Percentiles rank a stretch among this genome's conserved stretches.
Evolutionary conservation across 163 green algal species (phyloP).

Genomic region (Volvox carteri): DNA sequence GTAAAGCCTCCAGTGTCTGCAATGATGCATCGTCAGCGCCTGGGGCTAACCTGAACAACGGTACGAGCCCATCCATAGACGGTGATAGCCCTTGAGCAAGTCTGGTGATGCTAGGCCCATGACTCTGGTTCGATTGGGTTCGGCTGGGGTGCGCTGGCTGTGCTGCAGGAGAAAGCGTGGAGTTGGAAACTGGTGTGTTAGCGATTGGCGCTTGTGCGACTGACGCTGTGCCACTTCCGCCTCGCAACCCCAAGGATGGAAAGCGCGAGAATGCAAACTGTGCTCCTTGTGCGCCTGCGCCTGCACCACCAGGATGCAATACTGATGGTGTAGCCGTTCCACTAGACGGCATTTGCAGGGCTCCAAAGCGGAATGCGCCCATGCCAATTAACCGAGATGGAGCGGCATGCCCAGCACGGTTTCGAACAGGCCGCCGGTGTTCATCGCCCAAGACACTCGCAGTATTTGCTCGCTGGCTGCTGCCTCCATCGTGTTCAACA

Average conservation of each 20-base stretch:
- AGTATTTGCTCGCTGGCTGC: background rate
- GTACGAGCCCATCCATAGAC: background rate
- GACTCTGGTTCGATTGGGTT: background rate
- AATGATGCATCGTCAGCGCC: background rate
- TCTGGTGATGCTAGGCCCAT: background rate
- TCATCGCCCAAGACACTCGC: background rate
- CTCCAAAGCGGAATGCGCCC: background rate
- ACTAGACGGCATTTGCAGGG: background rate
- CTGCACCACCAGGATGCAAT: background rate
- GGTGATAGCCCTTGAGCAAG: background rate
- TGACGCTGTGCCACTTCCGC: background rate
- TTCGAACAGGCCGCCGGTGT: background rate
- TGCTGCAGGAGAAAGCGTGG: background rate
- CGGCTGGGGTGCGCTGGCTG: background rate
- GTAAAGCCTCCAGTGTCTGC: slow-evolving; percentile 25
- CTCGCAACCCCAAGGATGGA: background rate
- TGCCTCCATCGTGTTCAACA: background rate
- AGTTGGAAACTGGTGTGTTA: background rate
- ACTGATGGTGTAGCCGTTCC: background rate
- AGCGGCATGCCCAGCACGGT: background rate
- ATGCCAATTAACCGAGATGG: background rate
- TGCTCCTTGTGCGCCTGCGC: background rate
- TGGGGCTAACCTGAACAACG: slow-evolving; percentile 10
- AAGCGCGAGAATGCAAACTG: background rate
- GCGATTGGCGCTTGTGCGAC: background rate